Conservation (phyloP, 192 early-diverging fungal species). For the Coemansia sp. region DNA sequence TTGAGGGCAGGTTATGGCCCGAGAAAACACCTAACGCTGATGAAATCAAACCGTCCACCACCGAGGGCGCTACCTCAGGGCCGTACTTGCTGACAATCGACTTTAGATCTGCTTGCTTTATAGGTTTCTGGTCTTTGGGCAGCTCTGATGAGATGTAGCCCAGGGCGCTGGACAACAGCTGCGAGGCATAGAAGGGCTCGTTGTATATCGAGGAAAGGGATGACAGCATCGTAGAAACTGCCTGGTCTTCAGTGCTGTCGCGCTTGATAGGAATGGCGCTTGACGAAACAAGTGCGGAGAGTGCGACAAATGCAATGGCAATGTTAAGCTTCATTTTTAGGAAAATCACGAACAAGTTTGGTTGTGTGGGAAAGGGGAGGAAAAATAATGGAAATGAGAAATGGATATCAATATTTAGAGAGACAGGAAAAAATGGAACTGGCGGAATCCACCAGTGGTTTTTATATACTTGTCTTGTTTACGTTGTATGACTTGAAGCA, state of each 20-base stretch:
- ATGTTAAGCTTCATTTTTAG: background rate
- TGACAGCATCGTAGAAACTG: background rate
- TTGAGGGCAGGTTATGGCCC: background rate
- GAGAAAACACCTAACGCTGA: background rate
- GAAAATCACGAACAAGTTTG: background rate
- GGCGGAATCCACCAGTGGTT: background rate
- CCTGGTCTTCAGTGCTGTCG: background rate
- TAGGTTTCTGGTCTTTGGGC: conserved; percentile 1
- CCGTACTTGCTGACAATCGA: conserved; percentile 3
- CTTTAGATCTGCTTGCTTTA: background rate
- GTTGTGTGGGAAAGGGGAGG: background rate
- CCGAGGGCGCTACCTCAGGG: background rate
- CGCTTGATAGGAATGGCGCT: background rate
- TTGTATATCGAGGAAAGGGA: background rate
- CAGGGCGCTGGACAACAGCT: background rate
- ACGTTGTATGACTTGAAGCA: background rate
- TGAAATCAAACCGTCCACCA: background rate
- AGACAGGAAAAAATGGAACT: background rate
- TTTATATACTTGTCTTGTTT: background rate
- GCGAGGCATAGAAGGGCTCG: conserved; percentile 2
- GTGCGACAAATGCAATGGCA: background rate
- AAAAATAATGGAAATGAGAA: background rate
- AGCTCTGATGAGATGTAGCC: background rate
- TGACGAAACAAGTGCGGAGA: background rate
- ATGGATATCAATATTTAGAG: background rate